phyloP scores from a whole-genome alignment of 768 basidiomycete genomes.

The Mycena latifolia region DNA sequence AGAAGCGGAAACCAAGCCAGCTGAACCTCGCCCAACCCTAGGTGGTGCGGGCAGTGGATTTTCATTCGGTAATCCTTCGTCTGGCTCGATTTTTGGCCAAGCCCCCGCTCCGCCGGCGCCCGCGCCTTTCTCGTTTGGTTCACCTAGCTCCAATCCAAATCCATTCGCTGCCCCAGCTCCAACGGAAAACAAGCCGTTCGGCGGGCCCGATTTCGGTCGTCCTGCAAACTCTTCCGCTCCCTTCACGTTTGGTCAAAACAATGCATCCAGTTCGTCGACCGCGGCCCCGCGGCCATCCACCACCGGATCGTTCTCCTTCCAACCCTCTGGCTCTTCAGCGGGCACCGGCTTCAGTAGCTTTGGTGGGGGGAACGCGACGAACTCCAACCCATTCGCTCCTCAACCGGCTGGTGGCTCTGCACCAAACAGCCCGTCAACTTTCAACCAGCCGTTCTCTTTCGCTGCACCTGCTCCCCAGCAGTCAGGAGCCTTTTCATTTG shows the following conservation, averaged over 20 bases:
- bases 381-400: slow-evolving; percentile 58
- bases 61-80: slow-evolving; percentile 55
- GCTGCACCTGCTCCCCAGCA: slow-evolving; percentile 45
- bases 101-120: slow-evolving; percentile 44
- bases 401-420: slow-evolving; percentile 55
- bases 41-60: slow-evolving; percentile 51
- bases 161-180: slow-evolving; percentile 65
- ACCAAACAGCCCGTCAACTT: slow-evolving; percentile 71
- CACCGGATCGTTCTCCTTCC: slow-evolving; percentile 63
- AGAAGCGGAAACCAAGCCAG: slow-evolving; percentile 57
- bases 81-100: slow-evolving; percentile 50
- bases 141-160: slow-evolving; percentile 46
- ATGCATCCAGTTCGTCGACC: slow-evolving; percentile 44
- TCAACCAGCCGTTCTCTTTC: slow-evolving; percentile 65
- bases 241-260: slow-evolving; percentile 63
- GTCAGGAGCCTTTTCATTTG: slow-evolving; percentile 61
- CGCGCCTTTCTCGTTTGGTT: slow-evolving; percentile 57
- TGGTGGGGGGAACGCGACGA: slow-evolving; percentile 55
- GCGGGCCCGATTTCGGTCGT: slow-evolving; percentile 58
- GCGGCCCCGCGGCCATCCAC: slow-evolving; percentile 55
- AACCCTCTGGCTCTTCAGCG: slow-evolving; percentile 52
- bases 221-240: slow-evolving; percentile 48
- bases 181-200: slow-evolving; percentile 59
- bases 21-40: slow-evolving; percentile 53
- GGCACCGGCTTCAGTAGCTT: slow-evolving; percentile 57